Conservation (phyloP, 163 green algal genomes). For the Chloromonas sp. region DNA sequence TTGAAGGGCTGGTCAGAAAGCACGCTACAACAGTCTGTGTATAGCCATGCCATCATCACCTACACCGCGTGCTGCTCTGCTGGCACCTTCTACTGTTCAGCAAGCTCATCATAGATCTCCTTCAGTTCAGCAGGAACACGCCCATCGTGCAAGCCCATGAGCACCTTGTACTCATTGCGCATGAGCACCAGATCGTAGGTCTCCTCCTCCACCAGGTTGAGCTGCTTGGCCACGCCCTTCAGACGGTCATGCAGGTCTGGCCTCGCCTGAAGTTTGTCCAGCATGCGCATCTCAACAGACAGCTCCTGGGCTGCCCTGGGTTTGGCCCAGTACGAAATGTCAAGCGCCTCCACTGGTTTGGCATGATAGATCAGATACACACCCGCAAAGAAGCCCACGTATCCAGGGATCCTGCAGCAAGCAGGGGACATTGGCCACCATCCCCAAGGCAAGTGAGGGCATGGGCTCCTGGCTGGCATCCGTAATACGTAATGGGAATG, state of each 20-base stretch:
- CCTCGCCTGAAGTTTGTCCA: slow-evolving; percentile 34
- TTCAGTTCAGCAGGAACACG: slow-evolving; percentile 36
- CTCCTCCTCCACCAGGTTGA: slow-evolving; percentile 48
- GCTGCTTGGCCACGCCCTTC: slow-evolving; percentile 22
- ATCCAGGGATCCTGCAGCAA: slow-evolving; percentile 29
- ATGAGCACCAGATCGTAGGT: slow-evolving; percentile 53
- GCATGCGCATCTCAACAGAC: slow-evolving; percentile 33
- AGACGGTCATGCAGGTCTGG: slow-evolving; percentile 27
- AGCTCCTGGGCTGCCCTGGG: slow-evolving; percentile 33
- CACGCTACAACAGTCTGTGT: no score
- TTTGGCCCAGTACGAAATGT: slow-evolving; percentile 44
- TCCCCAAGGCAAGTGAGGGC: neutral
- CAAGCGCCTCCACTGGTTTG: slow-evolving; percentile 38
- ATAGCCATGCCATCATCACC: no score
- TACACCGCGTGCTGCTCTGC: no score
- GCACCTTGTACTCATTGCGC: slow-evolving; percentile 41
- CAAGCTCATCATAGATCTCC: slow-evolving; percentile 38
- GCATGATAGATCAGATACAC: slow-evolving; percentile 35
- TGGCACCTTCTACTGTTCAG: no score
- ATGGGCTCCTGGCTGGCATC: no score
- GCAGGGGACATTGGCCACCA: neutral
- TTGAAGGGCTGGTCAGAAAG: no score
- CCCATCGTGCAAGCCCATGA: slow-evolving; percentile 30
- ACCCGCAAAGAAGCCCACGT: slow-evolving; percentile 22
- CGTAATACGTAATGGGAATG: no score